Evolutionary conservation across 2,329 filamentous ascomycete genomes (phyloP), one percentile per base, ranked within the genome.

Genomic region (Cladosporium sp.): DNA sequence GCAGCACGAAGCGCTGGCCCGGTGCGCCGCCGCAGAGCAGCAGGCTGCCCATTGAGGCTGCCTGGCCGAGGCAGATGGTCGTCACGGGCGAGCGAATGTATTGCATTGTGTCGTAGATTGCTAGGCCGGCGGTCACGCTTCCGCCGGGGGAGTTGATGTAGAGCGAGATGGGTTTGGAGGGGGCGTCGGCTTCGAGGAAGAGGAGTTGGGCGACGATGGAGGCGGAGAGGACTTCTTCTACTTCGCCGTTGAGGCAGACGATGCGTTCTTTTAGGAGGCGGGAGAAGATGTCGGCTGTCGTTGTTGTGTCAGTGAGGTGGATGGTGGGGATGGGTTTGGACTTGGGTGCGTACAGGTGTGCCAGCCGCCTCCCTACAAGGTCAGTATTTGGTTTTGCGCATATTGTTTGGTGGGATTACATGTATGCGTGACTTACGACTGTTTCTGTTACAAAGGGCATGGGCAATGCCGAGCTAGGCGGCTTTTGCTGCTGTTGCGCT

Each of bases 51-150:
- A 98, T 98, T 3, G 86, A 93, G 1, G 93, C 92, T 0, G 94
- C 93, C 62, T 94, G 88, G 7, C 93, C 93, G 38, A 98, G 81
- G 64, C 93, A 97, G 25, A 98, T 93, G 0, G 93, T 98, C 38
- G 86, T 92, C 0, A 98, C 90, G 1, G 92, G 89, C 2, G 88
- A 88, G 53, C 85, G 84, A 66, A 98, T 97, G 69, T 98, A 98
- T 60, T 86, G 84, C 92, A 98, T 97, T 11, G 93, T 98, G 68
- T 98, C 93, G 77, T 98, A 98, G 63, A 98, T 97, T 20, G 93
- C 91, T 53, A 85, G 74, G 3, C 76, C 76, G 1, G 93, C 92
- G 54, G 86, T 92, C 35, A 98, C 91, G 36, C 87, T 92, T 50
- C 93, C 93, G 43, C 93, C 93, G 0, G 92, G 92, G 0, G 88